These are phyloP conservation scores for Oenanthe sinensis DNA, from an alignment of 129 eudicot genomes.

Conservation along the genomic window DNA sequence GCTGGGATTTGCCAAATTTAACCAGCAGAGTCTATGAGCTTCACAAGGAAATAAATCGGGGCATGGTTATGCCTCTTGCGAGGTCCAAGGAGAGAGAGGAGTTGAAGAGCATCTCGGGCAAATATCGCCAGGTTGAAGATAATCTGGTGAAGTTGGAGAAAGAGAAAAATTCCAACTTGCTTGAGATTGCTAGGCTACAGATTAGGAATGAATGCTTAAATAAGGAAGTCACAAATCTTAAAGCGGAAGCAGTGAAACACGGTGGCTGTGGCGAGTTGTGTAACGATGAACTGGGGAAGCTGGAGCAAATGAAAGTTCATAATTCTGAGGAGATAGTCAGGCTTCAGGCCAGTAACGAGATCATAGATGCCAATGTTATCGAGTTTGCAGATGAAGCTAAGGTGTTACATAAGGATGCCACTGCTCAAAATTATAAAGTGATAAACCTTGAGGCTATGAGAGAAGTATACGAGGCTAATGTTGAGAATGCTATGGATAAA, in stretches of 20 bases:
- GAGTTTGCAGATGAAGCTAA: not conserved
- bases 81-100: slow-evolving; percentile 9
- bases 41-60: not conserved
- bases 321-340: not conserved
- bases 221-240: not conserved
- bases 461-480: not conserved
- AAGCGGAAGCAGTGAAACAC: not conserved
- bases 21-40: slow-evolving; percentile 3
- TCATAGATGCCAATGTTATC: not conserved
- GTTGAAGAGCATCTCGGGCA: not conserved
- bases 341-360: not conserved
- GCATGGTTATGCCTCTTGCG: not conserved
- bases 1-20: slow-evolving; percentile 1
- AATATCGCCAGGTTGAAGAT: not conserved
- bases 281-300: not conserved
- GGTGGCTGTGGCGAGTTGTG: not conserved
- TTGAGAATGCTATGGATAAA: not conserved
- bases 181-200: not conserved
- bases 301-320: not conserved
- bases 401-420: not conserved
- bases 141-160: slow-evolving; percentile 9
- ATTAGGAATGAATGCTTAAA: not conserved
- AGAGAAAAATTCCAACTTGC: not conserved
- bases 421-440: slow-evolving; percentile 1
- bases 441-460: not conserved